Evolutionary conservation across 2,329 filamentous ascomycete species (phyloP).

Genomic region (Raffaelea albimanens): DNA sequence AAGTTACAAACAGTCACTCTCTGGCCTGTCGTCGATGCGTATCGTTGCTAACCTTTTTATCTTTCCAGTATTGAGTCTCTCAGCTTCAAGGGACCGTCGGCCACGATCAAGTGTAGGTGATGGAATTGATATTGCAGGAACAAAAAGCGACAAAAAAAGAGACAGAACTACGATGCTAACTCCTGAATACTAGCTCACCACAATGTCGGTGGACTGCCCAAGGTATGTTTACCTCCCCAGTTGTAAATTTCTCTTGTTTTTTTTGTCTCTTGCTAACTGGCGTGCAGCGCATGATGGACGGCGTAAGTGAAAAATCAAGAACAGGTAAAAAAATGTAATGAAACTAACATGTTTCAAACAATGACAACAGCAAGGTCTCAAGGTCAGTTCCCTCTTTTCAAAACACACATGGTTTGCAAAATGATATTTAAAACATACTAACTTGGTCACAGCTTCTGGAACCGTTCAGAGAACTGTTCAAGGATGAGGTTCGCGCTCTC

Average conservation of each 20-base stretch:
- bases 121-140: too few species aligned
- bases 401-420: too few species aligned
- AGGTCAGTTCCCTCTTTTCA: constrained; percentile 12
- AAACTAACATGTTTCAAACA: not conserved
- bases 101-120: constrained; percentile 35
- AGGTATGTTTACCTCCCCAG: constrained; percentile 7
- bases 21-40: not conserved
- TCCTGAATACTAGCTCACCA: too few species aligned
- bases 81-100: constrained; percentile 37
- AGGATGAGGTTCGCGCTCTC: constrained; percentile 60
- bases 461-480: constrained; percentile 71
- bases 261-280: not conserved
- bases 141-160: too few species aligned
- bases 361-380: not conserved
- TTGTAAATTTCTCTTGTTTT: not conserved
- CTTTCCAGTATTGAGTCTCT: constrained; percentile 35
- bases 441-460: constrained; percentile 54
- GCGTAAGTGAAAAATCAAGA: constrained; percentile 13
- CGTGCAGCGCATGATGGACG: constrained; percentile 21
- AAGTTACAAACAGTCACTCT: too few species aligned
- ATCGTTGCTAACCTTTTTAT: too few species aligned
- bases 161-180: too few species aligned
- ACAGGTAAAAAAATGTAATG: too few species aligned
- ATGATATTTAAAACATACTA: too few species aligned
- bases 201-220: constrained; percentile 33